Evolutionary conservation across 768 basidiomycete species (phyloP).

Genomic region (Favolaschia claudopus): DNA sequence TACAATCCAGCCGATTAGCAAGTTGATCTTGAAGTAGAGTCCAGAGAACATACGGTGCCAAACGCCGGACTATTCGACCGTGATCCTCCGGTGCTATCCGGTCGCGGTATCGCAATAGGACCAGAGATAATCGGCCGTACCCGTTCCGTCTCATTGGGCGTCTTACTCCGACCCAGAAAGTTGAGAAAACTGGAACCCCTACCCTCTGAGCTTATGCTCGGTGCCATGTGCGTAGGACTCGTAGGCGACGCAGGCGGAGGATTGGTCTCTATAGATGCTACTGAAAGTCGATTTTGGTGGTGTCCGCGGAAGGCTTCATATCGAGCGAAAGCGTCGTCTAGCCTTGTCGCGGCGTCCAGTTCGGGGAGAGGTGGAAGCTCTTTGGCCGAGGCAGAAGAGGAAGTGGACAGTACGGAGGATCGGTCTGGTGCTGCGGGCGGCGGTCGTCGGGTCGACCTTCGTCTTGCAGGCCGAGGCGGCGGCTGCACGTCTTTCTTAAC

Average conservation of each 20-base stretch:
- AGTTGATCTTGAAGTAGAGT: not conserved
- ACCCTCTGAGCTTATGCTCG: conserved; percentile 30
- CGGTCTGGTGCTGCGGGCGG: conserved; percentile 52
- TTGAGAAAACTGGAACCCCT: conserved; percentile 62
- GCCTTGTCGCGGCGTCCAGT: conserved; percentile 42
- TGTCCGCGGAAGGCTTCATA: conserved; percentile 83
- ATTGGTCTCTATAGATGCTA: conserved; percentile 63
- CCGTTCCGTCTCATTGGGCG: conserved; percentile 48
- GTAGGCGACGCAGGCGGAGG: conserved; percentile 50
- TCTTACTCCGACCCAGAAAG: conserved; percentile 73
- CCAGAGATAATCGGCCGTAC: conserved; percentile 73
- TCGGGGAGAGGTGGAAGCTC: conserved; percentile 64
- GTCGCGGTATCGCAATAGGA: conserved; percentile 60
- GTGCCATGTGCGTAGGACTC: conserved; percentile 26
- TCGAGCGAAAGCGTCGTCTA: conserved; percentile 89
- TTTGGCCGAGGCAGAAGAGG: conserved; percentile 43
- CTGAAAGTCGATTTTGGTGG: conserved; percentile 62
- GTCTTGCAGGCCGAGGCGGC: conserved; percentile 49
- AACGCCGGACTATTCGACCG: conserved; percentile 68
- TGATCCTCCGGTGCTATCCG: conserved; percentile 36
- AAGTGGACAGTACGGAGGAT: conserved; percentile 35
- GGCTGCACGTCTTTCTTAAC: conserved; percentile 68
- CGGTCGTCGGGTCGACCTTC: conserved; percentile 50
- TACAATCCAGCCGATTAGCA: conserved; percentile 35
- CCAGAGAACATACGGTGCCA: conserved; percentile 58